Base-by-base conservation (phyloP, 2,329 filamentous ascomycete species). In the Acephala macrosclerotiorum region DNA sequence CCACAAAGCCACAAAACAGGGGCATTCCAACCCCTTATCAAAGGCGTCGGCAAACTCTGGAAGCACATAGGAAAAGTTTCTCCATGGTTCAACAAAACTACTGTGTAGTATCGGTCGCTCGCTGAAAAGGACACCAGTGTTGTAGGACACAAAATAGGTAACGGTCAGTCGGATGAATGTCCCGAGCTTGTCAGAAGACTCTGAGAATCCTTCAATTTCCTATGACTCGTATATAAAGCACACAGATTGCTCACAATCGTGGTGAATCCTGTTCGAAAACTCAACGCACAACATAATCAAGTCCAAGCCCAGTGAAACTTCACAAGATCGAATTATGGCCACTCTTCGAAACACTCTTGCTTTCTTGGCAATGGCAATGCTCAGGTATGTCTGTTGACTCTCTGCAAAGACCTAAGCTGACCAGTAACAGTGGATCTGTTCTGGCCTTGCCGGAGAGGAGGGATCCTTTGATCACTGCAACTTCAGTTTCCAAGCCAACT, bases 391-490 rank as follows among this genome's bases (percentile, higher is more conserved):
- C 22, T 5, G n/a, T 36, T n/a, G n/a, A 26, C 20, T 5, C 22
- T 16, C 51, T 11, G 20, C 18, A 25, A 29, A 11, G 20, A 22
- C 22, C 35, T 16, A 2, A 59, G 29, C 61, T 66, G 36, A 66
- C 60, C 26, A 20, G 16, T 20, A 22, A 9, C 53, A 69, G 68
- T 35, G 47, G 62, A 60, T 38, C 49, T 47, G 57, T 35, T 36
- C n/a, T 62, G 26, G 63, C 66, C 26, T 42, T 63, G 18, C 65
- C 66, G 49, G 53, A 42, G 2, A 60, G 58, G 14, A 60, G 60
- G 25, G 45, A 58, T 22, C 47, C 59, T 42, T 51, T 64, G 14
- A 55, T 56, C 51, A 66, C 60, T n/a, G 4, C 49, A 14, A 58
- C 64, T 3, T 61, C 64, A 35, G 60, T 55, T 33, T 25, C 35